A percentile compares a stretch with the other conserved stretches of the same genome.
Evolutionary conservation across 2,329 filamentous ascomycete species (phyloP).

Genomic region (Anthostomella pinea): DNA sequence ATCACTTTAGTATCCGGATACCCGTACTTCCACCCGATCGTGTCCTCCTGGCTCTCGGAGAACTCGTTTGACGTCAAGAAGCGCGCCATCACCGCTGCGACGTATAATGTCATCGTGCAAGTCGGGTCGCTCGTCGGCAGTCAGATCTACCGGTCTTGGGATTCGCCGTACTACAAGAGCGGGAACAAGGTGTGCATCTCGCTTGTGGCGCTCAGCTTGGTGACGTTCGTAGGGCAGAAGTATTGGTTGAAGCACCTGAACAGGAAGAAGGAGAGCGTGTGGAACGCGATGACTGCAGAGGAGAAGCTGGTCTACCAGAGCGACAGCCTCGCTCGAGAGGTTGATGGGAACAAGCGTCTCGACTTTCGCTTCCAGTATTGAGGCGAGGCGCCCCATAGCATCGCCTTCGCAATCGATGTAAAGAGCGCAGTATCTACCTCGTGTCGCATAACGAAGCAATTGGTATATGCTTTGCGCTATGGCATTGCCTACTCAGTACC

Average conservation of each 20-base stretch:
- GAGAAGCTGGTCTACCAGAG: constrained; percentile 16
- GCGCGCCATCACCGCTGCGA: constrained; percentile 43
- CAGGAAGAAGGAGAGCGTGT: constrained; percentile 44
- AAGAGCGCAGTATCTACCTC: too few species aligned
- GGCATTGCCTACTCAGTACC: too few species aligned
- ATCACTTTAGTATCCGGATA: constrained; percentile 43
- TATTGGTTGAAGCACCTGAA: constrained; percentile 44
- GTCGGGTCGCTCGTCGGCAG: constrained; percentile 40
- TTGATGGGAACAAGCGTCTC: constrained; percentile 6
- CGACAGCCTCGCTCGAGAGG: constrained; percentile 4
- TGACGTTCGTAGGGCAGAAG: constrained; percentile 48
- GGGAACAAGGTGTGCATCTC: constrained; percentile 58
- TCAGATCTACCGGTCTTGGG: constrained; percentile 48
- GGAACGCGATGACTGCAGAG: constrained; percentile 43
- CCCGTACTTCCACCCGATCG: constrained; percentile 47
- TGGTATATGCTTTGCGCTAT: too few species aligned
- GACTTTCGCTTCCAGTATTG: constrained; percentile 8
- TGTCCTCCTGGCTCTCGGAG: constrained; percentile 46
- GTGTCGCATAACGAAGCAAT: too few species aligned
- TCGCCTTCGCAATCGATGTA: too few species aligned
- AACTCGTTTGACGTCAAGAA: constrained; percentile 49
- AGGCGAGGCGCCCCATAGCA: too few species aligned
- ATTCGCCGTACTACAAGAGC: constrained; percentile 6
- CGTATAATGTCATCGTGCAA: constrained; percentile 50
- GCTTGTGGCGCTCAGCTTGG: constrained; percentile 46